Evolutionary conservation across 1,139 yeast genomes (phyloP).

Genomic region (Geotrichum cucujoidarum): DNA sequence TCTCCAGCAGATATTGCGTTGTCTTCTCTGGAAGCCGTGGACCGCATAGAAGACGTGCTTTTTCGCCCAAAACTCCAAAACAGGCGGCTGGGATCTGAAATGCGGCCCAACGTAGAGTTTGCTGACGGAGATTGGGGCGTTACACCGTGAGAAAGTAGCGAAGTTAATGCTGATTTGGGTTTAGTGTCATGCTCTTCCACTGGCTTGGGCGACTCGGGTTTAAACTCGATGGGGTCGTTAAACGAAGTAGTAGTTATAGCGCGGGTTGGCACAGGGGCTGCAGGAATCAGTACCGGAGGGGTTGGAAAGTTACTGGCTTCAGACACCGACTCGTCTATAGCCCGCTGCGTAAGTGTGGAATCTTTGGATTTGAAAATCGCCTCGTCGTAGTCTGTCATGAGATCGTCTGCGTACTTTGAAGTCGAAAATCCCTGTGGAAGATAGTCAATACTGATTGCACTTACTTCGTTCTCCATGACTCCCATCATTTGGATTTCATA

Average conservation of each 20-base stretch:
- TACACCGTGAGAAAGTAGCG: not conserved
- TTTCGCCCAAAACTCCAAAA: not conserved
- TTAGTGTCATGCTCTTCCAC: too few relatives aligned
- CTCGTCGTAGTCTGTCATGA: conserved; percentile 61
- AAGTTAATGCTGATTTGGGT: conserved; percentile 4
- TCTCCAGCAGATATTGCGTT: not conserved
- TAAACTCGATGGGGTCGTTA: too few relatives aligned
- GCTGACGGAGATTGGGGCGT: not conserved
- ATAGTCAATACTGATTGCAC: conserved; percentile 57
- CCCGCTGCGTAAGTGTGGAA: conserved; percentile 24
- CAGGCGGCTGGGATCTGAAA: not conserved
- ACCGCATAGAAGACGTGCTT: not conserved
- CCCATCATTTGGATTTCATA: conserved; percentile 99
- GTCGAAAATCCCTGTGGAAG: conserved; percentile 31
- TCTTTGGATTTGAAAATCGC: conserved; percentile 31
- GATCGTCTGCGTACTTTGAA: conserved; percentile 40
- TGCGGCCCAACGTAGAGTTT: not conserved
- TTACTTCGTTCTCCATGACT: conserved; percentile 81
- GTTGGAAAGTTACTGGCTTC: too few relatives aligned
- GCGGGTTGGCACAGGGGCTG: not conserved
- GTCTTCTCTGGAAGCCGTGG: not conserved
- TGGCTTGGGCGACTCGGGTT: too few relatives aligned
- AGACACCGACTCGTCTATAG: conserved; percentile 28
- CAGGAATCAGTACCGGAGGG: conserved; percentile 14
- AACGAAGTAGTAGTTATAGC: too few relatives aligned